Base-by-base conservation (phyloP, 306 rosid species). In the Calophaca sinica region DNA sequence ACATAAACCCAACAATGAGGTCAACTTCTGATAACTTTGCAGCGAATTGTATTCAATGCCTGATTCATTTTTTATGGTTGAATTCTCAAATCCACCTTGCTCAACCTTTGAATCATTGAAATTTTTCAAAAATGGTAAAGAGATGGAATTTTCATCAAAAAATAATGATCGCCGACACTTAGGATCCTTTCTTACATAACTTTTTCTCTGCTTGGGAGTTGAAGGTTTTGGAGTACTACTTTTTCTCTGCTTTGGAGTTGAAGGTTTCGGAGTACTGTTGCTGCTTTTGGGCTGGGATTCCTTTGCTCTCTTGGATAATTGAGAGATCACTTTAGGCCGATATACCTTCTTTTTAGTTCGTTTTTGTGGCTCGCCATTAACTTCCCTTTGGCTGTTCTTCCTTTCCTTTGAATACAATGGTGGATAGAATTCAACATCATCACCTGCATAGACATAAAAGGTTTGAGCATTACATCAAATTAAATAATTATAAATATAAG, bases 281-380 rank as follows among this genome's bases (percentile, higher is more conserved):
- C 12, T 62, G 5, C 59, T 4, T 68, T 78, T 61, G 28, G 31
- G 5, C 1, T 74, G 28, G 4, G 65, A 38, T 33, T 80, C 67
- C 2, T 7, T 58, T 41, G 3, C 31, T 44, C 38, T 39, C 20
- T 63, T 54, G 36, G 9, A 0, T 42, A 6, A 0, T 33, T 54
- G 52, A 68, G 75, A 46, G 1, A 45, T 0, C n/a, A 79, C 15
- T 31, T 80, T 85, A 9, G 91, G 86, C 45, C 86, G 6, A 50
- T 78, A 76, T 8, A 20, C 15, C 73, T 72, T 89, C 63, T 63
- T 83, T 54, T 36, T 75, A 0, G n/a, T 9, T 72, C 13, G 74
- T 66, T 73, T 52, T 0, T 2, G 29, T 2, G 73, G 54, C 9
- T 29, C 38, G 39, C 11, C 26, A 2, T 77, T 32, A 54, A 14